phyloP scores from a whole-genome alignment of 78 protist genomes.

The Blattamonas nauphoetae region DNA sequence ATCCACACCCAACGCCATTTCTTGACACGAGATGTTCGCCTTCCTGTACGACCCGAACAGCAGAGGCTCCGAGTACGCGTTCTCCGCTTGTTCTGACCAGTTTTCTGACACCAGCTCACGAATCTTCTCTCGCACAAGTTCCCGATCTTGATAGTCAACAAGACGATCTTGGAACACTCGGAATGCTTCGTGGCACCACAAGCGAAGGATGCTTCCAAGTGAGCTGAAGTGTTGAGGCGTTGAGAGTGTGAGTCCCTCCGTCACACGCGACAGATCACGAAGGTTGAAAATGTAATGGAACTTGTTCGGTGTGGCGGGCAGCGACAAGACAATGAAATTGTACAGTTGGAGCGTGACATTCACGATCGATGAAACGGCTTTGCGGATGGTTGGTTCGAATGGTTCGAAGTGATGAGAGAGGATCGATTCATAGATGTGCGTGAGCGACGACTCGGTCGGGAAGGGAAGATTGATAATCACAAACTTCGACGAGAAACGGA shows the following conservation, averaged over 20 bases:
- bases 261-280: conserved; percentile 40
- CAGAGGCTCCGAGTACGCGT: conserved; percentile 21
- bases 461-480: conserved; percentile 37
- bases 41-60: conserved; percentile 51
- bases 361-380: not conserved
- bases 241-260: conserved; percentile 24
- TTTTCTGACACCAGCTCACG: not conserved
- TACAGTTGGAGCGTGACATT: conserved; percentile 25
- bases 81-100: conserved; percentile 6
- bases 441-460: conserved; percentile 37
- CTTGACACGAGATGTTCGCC: not conserved
- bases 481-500: conserved; percentile 49
- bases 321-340: not conserved
- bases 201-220: not conserved
- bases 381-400: conserved; percentile 2
- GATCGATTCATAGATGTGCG: conserved; percentile 35
- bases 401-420: not conserved
- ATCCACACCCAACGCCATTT: not conserved
- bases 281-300: conserved; percentile 47
- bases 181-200: conserved; percentile 27
- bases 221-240: conserved; percentile 24
- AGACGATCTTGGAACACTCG: conserved; percentile 29
- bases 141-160: conserved; percentile 31
- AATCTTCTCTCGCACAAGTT: conserved; percentile 18
- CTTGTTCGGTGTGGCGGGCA: conserved; percentile 31